Evolutionary conservation across 2,329 filamentous ascomycete genomes (phyloP), one percentile per base, ranked within the genome.

Genomic region (Ceratocystis ficicola): DNA sequence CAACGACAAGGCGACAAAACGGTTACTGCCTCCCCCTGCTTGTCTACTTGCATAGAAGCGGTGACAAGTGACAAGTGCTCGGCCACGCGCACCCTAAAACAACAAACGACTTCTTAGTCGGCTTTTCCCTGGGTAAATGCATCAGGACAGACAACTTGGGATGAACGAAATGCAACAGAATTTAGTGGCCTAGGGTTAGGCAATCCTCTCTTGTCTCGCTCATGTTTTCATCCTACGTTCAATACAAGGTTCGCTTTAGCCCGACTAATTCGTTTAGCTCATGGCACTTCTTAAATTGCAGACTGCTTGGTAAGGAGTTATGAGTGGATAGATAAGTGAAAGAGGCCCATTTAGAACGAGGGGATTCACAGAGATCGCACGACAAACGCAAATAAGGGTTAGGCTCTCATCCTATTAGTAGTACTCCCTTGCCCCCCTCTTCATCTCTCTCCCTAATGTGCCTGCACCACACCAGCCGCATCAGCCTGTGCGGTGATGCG

Each of bases 401-500:
- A 52, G 48, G n/a, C 17, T 52, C 48, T 10, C 25, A 10, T 48
- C n/a, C 10, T 20, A 7, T 10, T 22, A 22, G 17, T 22, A n/a
- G 17, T 48, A 48, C 17, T 20, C 44, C 17, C n/a, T 46, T 50
- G 6, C 17, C 15, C 8, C 46, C 3, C 48, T 25, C 46, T 20
- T 25, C 20, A n/a, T 7, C 52, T 17, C 52, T n/a, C 52, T 15
- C 50, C 44, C 66, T 72, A 85, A 72, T 86, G 83, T 62, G 80
- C 80, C 74, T 85, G 84, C 66, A 92, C 94, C 52, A 96, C 92
- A 71, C 94, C 94, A 60, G 88, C 86, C 65, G 87, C 87, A 74
- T 95, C 87, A 25, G 93, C 93, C 77, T 96, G 92, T 15, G 89
- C 87, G 20, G 85, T 84, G 72, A 99, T 96, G 76, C 89, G 86